These are phyloP conservation scores for Xerocomellus dryophilus DNA, from an alignment of 768 basidiomycete species.

Conservation along the genomic window DNA sequence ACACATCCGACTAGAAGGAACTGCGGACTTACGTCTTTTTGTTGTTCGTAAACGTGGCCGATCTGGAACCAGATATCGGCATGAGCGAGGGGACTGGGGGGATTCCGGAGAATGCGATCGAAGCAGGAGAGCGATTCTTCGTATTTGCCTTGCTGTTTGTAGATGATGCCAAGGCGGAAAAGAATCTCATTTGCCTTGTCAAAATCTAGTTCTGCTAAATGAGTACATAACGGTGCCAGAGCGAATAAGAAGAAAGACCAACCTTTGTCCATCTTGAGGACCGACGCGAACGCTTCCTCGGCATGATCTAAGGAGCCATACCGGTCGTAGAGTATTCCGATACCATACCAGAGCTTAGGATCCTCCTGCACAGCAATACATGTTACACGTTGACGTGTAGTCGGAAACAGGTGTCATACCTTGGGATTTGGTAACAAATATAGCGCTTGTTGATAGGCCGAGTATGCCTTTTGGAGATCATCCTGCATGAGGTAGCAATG, in stretches of 20 bases:
- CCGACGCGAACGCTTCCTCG: slow-evolving; percentile 96
- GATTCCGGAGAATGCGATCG: slow-evolving; percentile 93
- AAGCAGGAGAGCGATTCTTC: slow-evolving; percentile 87
- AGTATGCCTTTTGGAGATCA: slow-evolving; percentile 97
- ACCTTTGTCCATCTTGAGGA: slow-evolving; percentile 97
- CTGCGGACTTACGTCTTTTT: slow-evolving; percentile 73
- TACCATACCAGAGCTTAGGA: slow-evolving; percentile 99
- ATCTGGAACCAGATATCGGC: slow-evolving; percentile 99
- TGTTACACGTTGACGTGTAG: slow-evolving; percentile 5
- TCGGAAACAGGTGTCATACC: slow-evolving; percentile 39
- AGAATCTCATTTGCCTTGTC: slow-evolving; percentile 99
- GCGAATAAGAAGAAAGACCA: slow-evolving; percentile 19
- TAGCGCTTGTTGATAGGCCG: slow-evolving; percentile 96
- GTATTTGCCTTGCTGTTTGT: slow-evolving; percentile 98
- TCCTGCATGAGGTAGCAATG: slow-evolving; percentile 99
- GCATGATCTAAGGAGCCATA: slow-evolving; percentile 98
- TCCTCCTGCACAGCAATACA: slow-evolving; percentile 58
- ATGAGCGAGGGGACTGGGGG: slow-evolving; percentile 91
- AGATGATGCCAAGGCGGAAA: slow-evolving; percentile 97
- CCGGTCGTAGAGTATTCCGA: slow-evolving; percentile 97
- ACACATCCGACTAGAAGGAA: neutral
- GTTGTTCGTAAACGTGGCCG: slow-evolving; percentile 96
- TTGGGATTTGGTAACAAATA: slow-evolving; percentile 95
- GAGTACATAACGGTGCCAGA: slow-evolving; percentile 25
- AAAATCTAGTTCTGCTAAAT: slow-evolving; percentile 60